Evolutionary conservation across 2,329 filamentous ascomycete species (phyloP).

Genomic region (Aspergillus versicolor): DNA sequence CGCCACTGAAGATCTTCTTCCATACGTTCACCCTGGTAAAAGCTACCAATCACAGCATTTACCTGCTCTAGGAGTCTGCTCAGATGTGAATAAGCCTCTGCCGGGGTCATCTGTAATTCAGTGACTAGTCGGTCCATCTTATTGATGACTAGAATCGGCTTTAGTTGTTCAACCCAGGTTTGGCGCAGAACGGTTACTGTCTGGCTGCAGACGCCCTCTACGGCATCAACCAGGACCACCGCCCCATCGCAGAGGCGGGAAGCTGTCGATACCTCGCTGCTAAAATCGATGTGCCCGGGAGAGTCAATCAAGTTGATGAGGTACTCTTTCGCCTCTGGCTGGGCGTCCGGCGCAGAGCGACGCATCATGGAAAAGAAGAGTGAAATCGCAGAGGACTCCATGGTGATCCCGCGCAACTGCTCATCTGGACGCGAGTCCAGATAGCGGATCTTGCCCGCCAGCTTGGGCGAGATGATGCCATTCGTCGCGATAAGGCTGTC

Average conservation of each 20-base stretch:
- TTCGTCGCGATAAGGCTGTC: conserved; percentile 97
- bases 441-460: conserved; percentile 97
- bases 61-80: conserved; percentile 91
- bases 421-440: conserved; percentile 95
- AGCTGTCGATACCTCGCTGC: conserved; percentile 94
- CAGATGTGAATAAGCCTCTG: conserved; percentile 85
- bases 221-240: conserved; percentile 90
- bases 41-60: conserved; percentile 94
- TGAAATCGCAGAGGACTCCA: conserved; percentile 98
- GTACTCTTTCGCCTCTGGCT: conserved; percentile 78
- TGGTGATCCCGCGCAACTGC: conserved; percentile 95
- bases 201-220: conserved; percentile 97
- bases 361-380: conserved; percentile 91
- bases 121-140: conserved; percentile 96
- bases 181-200: conserved; percentile 95
- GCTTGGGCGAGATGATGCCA: conserved; percentile 96
- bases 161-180: conserved; percentile 92
- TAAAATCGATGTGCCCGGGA: conserved; percentile 97
- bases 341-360: conserved; percentile 65
- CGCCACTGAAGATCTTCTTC: conserved; percentile 97
- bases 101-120: conserved; percentile 89
- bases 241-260: conserved; percentile 93
- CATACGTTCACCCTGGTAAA: conserved; percentile 98
- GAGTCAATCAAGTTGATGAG: conserved; percentile 98
- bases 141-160: conserved; percentile 92